Conservation (phyloP, 192 early-diverging fungal species). For the Entomortierella lignicola region DNA sequence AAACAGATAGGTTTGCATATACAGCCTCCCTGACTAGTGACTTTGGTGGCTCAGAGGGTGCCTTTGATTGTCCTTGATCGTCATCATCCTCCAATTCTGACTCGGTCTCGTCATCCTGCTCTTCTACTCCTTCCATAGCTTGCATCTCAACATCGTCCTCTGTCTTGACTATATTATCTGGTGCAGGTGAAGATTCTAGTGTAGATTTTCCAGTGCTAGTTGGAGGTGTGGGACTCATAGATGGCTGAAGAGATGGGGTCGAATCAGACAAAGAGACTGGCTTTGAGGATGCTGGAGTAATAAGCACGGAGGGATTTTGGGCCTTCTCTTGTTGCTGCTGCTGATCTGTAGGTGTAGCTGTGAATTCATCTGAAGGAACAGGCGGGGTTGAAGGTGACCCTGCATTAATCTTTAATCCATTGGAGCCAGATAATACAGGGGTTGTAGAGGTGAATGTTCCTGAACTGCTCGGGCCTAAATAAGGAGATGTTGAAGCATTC, state of each 20-base stretch:
- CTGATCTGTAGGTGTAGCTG: no score
- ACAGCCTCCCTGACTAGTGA: slow-evolving; percentile 34
- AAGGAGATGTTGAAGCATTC: slow-evolving; percentile 20
- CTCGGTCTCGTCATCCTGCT: slow-evolving; percentile 47
- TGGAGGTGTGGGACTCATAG: not conserved
- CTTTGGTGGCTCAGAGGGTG: slow-evolving; percentile 19
- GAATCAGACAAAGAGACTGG: slow-evolving; percentile 1
- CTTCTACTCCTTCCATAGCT: slow-evolving; percentile 1
- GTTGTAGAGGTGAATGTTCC: slow-evolving; percentile 12
- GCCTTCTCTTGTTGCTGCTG: not conserved
- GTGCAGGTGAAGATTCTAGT: not conserved
- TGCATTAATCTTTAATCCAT: not conserved
- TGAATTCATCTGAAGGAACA: no score
- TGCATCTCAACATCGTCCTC: slow-evolving; percentile 34
- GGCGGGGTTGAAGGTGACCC: not conserved
- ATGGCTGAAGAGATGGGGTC: not conserved
- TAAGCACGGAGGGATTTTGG: not conserved
- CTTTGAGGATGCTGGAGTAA: slow-evolving; percentile 3
- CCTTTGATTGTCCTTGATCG: slow-evolving; percentile 1
- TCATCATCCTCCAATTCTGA: slow-evolving; percentile 46
- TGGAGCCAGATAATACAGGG: not conserved
- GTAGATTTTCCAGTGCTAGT: not conserved
- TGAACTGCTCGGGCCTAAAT: slow-evolving; percentile 5
- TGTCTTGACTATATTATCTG: not conserved
- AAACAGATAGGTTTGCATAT: slow-evolving; percentile 49